These are phyloP conservation scores for Paraconiothyrium sp. DNA, from an alignment of 2,329 filamentous ascomycete species.

Conservation along the genomic window DNA sequence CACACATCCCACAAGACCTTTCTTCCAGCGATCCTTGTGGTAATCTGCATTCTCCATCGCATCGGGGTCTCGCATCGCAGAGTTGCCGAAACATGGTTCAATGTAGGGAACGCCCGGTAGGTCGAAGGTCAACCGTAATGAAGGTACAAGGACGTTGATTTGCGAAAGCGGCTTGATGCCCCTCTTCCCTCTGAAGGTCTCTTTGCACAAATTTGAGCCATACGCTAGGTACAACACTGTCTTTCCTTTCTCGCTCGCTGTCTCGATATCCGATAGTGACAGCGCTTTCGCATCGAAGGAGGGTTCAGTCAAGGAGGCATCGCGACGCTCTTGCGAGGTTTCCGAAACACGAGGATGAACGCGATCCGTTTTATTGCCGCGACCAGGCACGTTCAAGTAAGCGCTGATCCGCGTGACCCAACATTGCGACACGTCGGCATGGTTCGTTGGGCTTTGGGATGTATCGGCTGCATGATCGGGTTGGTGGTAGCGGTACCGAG, in stretches of 20 bases:
- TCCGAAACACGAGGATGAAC: slow-evolving; percentile 30
- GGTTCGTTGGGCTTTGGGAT: slow-evolving; percentile 13
- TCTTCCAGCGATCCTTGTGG: slow-evolving; percentile 73
- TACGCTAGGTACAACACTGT: slow-evolving; percentile 69
- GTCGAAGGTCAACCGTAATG: slow-evolving; percentile 82
- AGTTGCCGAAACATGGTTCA: slow-evolving; percentile 94
- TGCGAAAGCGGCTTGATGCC: slow-evolving; percentile 83
- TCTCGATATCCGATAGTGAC: slow-evolving; percentile 21
- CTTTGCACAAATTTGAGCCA: slow-evolving; percentile 84
- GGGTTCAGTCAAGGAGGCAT: slow-evolving; percentile 42
- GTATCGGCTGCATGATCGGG: slow-evolving; percentile 13
- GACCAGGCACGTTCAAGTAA: slow-evolving; percentile 23
- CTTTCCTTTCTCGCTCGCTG: slow-evolving; percentile 42
- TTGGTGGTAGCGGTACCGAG: slow-evolving; percentile 20
- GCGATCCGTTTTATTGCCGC: slow-evolving; percentile 17
- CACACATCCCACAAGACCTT: slow-evolving; percentile 88
- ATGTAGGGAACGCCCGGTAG: slow-evolving; percentile 84
- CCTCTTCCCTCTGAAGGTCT: slow-evolving; percentile 81
- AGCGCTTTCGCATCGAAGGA: slow-evolving; percentile 33
- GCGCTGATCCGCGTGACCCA: slow-evolving; percentile 22
- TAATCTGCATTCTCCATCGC: slow-evolving; percentile 46
- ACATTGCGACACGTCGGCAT: slow-evolving; percentile 17
- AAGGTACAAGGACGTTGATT: slow-evolving; percentile 82
- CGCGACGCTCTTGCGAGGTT: slow-evolving; percentile 41
- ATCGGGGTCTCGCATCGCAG: slow-evolving; percentile 62